Evolutionary conservation across 2,329 filamentous ascomycete genomes (phyloP).

Genomic region (Shiraia sp.): DNA sequence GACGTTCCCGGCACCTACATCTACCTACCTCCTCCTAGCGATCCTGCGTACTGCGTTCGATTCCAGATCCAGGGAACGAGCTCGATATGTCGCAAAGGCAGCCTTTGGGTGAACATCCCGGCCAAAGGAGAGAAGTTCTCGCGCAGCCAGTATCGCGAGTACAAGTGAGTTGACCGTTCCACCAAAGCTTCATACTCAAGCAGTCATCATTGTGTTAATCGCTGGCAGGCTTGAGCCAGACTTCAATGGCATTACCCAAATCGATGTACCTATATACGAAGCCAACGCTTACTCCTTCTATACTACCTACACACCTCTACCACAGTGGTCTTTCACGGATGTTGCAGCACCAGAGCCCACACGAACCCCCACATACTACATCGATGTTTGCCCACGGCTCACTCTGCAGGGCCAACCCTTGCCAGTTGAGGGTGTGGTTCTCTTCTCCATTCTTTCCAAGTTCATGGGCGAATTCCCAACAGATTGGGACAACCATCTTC

Average conservation of each 20-base stretch:
- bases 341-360: constrained; percentile 59
- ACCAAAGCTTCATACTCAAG: background rate
- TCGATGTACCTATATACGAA: constrained; percentile 81
- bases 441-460: constrained; percentile 95
- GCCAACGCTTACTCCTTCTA: constrained; percentile 94
- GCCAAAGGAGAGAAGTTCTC: constrained; percentile 74
- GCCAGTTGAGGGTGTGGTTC: constrained; percentile 82
- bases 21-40: constrained; percentile 78
- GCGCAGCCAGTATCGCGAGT: constrained; percentile 80
- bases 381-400: constrained; percentile 86
- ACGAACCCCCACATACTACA: constrained; percentile 80
- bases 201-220: too few relatives aligned
- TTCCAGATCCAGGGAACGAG: constrained; percentile 94
- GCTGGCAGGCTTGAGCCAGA: constrained; percentile 75
- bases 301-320: constrained; percentile 86
- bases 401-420: constrained; percentile 73
- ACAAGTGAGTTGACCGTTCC: constrained; percentile 68
- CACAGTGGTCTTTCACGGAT: constrained; percentile 69
- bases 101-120: constrained; percentile 95
- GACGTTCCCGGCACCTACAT: constrained; percentile 89
- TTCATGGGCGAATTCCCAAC: constrained; percentile 93
- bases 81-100: constrained; percentile 92
- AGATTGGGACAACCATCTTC: constrained; percentile 88
- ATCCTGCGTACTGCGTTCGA: constrained; percentile 75
- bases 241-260: constrained; percentile 89